Evolutionary conservation across 805 yeast genomes (phyloP).

Genomic region (Starmerella ratchasimensis): DNA sequence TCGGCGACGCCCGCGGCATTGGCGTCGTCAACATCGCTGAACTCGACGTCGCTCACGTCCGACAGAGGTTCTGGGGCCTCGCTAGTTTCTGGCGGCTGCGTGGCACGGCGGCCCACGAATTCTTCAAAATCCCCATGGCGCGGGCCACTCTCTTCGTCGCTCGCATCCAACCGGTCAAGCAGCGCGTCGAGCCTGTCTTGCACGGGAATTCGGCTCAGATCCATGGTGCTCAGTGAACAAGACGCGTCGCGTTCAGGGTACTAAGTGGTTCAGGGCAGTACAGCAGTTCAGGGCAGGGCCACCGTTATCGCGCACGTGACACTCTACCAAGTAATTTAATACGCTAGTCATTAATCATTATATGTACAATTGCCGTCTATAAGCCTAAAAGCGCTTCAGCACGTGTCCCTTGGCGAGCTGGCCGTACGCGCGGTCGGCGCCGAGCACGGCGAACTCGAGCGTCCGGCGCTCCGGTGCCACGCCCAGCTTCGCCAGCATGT

Average conservation of each 20-base stretch:
- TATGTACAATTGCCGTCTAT: too few relatives aligned
- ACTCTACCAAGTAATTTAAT: too few relatives aligned
- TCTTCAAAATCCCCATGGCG: conserved; percentile 10
- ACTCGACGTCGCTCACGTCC: neutral
- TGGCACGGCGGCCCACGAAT: conserved; percentile 12
- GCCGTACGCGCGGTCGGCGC: conserved; percentile 53
- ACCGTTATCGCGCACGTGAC: too few relatives aligned
- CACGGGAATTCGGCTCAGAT: conserved; percentile 9
- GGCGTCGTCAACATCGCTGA: neutral
- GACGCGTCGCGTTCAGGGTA: too few relatives aligned
- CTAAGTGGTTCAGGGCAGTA: too few relatives aligned
- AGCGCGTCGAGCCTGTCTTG: conserved; percentile 16
- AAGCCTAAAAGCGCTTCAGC: conserved; percentile 28
- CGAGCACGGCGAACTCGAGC: conserved; percentile 35
- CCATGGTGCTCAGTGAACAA: too few relatives aligned
- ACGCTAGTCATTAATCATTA: too few relatives aligned
- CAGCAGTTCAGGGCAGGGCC: too few relatives aligned
- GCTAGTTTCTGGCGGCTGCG: neutral
- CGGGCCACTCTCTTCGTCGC: conserved; percentile 1
- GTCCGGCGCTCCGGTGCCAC: conserved; percentile 36
- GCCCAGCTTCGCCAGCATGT: conserved; percentile 48
- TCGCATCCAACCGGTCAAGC: conserved; percentile 7
- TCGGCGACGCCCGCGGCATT: too few relatives aligned
- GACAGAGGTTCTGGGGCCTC: neutral
- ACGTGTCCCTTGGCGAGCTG: conserved; percentile 36